These are phyloP conservation scores for Cinchona pubescens DNA, from an alignment of 257 asterid genomes.

Conservation along the genomic window DNA sequence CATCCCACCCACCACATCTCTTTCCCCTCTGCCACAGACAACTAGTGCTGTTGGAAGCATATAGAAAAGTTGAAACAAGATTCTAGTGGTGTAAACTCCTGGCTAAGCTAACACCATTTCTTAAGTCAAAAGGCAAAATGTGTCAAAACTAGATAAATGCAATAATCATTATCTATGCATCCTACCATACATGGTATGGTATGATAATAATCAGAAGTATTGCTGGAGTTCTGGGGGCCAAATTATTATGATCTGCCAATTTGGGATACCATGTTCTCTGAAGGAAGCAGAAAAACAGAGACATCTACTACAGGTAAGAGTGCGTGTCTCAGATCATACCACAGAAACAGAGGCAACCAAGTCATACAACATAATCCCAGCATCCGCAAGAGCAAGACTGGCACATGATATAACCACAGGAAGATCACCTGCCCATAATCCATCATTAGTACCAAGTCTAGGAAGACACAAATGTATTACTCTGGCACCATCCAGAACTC, in stretches of 20 bases:
- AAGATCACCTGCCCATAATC: conserved; percentile 66
- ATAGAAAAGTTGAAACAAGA: not conserved
- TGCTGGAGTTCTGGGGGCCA: not conserved
- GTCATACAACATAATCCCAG: conserved; percentile 89
- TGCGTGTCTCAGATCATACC: conserved; percentile 44
- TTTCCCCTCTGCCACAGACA: not conserved
- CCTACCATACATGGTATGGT: not conserved
- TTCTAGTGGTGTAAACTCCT: not conserved
- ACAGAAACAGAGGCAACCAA: conserved; percentile 88
- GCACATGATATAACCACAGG: conserved; percentile 91
- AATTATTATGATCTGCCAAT: too few species aligned
- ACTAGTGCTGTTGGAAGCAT: not conserved
- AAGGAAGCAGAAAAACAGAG: too few species aligned
- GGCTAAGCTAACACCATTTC: not conserved
- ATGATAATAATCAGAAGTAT: not conserved
- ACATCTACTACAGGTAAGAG: conserved; percentile 12
- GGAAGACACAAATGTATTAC: not conserved
- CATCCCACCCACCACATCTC: not conserved
- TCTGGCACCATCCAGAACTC: conserved; percentile 2
- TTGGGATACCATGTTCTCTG: too few species aligned
- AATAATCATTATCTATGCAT: not conserved
- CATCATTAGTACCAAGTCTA: conserved; percentile 16
- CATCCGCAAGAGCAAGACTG: conserved; percentile 97
- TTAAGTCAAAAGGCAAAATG: not conserved
- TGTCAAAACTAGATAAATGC: not conserved